Percentiles rank a stretch among this genome's conserved stretches.
Conservation (phyloP, 495 filamentous ascomycete species). For the Neurospora sp. region DNA sequence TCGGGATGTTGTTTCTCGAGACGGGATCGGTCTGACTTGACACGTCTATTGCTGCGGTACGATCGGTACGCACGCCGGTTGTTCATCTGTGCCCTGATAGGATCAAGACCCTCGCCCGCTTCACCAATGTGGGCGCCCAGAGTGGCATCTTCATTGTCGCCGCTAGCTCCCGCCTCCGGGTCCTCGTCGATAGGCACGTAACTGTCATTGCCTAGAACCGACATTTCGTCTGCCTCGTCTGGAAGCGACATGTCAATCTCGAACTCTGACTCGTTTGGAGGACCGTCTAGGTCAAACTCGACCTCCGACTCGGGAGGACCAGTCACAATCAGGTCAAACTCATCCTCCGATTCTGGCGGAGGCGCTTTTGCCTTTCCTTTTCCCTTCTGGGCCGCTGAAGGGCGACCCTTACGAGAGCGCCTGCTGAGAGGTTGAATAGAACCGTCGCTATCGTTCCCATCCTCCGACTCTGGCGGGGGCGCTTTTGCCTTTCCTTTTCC, state of each 20-base stretch:
- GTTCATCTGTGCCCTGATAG: slow-evolving; percentile 4
- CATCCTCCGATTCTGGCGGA: background rate
- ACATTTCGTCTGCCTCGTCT: background rate
- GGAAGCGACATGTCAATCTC: background rate
- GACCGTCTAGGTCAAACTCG: background rate
- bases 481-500: background rate
- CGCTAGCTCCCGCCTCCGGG: background rate
- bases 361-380: background rate
- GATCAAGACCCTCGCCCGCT: background rate
- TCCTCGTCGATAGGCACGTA: background rate
- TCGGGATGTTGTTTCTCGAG: slow-evolving; percentile 70
- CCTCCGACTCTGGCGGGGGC: background rate
- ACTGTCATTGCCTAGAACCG: slow-evolving; percentile 1
- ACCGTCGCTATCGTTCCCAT: slow-evolving; percentile 9
- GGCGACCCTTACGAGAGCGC: background rate
- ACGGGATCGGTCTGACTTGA: slow-evolving; percentile 12
- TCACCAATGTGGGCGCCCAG: background rate
- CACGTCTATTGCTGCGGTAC: slow-evolving; percentile 15
- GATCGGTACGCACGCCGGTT: slow-evolving; percentile 19
- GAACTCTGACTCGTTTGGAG: background rate
- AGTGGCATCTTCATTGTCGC: slow-evolving; percentile 3
- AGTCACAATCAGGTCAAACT: background rate
- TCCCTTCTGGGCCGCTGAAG: background rate
- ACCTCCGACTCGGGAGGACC: background rate
- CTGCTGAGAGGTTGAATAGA: background rate